Evolutionary conservation across 306 rosid species (phyloP).

Genomic region (Sicyos baderoa): DNA sequence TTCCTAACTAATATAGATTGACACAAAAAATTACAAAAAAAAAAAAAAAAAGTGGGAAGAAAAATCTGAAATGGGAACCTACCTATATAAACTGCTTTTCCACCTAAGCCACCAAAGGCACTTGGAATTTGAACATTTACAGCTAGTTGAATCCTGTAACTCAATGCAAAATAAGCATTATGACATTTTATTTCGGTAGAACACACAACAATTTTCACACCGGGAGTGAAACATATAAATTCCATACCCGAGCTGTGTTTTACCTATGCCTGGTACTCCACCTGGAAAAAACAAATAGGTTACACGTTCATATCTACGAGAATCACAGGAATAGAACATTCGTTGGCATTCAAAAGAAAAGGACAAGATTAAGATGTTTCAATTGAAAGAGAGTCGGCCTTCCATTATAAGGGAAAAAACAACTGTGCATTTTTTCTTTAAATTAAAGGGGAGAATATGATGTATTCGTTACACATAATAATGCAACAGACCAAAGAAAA

Average conservation of each 20-base stretch:
- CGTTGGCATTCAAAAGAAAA: not conserved
- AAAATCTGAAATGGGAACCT: slow-evolving; percentile 18
- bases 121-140: slow-evolving; percentile 82
- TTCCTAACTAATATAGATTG: not conserved
- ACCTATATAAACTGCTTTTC: slow-evolving; percentile 90
- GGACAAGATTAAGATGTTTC: not conserved
- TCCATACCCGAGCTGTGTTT: slow-evolving; percentile 89
- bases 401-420: not conserved
- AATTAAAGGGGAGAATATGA: not conserved
- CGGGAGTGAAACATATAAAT: slow-evolving; percentile 14
- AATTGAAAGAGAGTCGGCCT: not conserved
- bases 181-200: not conserved
- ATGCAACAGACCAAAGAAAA: not conserved
- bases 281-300: slow-evolving; percentile 28
- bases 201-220: not conserved
- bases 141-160: slow-evolving; percentile 82
- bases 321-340: slow-evolving; percentile 6
- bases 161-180: slow-evolving; percentile 5
- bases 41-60: slow-evolving; percentile 14
- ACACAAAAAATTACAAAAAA: slow-evolving; percentile 17
- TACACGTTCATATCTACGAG: slow-evolving; percentile 17
- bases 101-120: slow-evolving; percentile 73
- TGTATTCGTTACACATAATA: not conserved
- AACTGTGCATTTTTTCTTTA: not conserved
- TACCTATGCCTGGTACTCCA: slow-evolving; percentile 94